phyloP scores from a whole-genome alignment of 2,329 filamentous ascomycete genomes.

The Leptodontidium sp. region DNA sequence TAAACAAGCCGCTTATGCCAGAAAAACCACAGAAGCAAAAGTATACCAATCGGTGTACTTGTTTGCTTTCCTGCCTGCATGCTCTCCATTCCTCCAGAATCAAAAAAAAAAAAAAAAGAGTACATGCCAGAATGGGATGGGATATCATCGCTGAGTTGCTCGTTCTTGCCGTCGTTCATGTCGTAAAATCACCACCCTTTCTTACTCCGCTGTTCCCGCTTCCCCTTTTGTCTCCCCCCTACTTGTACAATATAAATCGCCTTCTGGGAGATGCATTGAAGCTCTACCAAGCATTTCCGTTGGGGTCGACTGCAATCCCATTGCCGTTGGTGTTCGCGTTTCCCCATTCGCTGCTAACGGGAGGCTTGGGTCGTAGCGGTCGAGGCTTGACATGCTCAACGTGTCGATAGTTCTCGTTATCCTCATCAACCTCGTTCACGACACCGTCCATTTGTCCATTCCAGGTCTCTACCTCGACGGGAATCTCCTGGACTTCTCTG shows the following conservation, averaged over 20 bases:
- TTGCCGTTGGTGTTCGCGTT: neutral
- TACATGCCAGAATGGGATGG: conserved; percentile 19
- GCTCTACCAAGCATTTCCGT: conserved; percentile 16
- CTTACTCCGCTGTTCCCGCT: neutral
- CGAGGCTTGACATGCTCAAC: conserved; percentile 38
- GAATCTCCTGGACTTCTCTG: conserved; percentile 48
- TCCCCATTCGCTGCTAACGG: conserved; percentile 5
- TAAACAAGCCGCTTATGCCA: neutral
- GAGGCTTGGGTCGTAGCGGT: conserved; percentile 39
- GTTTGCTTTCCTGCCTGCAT: neutral
- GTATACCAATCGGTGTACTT: neutral
- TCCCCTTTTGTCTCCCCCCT: neutral
- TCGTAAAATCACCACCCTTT: neutral
- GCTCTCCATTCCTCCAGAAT: neutral
- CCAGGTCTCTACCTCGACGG: conserved; percentile 24
- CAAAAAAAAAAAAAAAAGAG: neutral
- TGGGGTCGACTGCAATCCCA: neutral
- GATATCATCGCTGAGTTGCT: conserved; percentile 14
- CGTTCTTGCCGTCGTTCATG: conserved; percentile 4
- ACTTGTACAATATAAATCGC: neutral
- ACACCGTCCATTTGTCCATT: conserved; percentile 24
- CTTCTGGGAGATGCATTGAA: neutral
- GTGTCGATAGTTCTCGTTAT: conserved; percentile 28
- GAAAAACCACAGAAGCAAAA: neutral
- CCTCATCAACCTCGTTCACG: neutral